Evolutionary conservation across 2,329 filamentous ascomycete genomes (phyloP), one percentile per base, ranked within the genome.

Genomic region (Penicillium glabrum): DNA sequence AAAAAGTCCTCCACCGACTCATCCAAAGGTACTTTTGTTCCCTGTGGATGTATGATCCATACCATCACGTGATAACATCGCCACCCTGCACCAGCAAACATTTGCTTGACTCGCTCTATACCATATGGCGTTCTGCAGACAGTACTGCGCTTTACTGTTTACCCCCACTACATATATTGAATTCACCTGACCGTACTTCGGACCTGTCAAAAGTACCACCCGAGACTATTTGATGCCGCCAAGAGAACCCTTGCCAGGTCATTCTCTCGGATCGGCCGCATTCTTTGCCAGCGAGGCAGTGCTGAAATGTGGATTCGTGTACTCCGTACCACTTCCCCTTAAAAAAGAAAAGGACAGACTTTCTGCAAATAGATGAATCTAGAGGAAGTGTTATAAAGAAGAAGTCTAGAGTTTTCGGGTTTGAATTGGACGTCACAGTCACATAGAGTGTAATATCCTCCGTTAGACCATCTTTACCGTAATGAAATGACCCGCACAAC

Each of bases 241-340:
- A 57, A 61, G 62, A 61, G 43, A 41, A 54, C 59, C 61, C 59
- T 59, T 59, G 59, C 56, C 50, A 62, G 46, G 52, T 53, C 59
- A 62, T 62, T 59, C 52, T 53, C 23, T 52, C 53, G 51, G 54
- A 61, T 61, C 56, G 56, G 47, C 61, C 46, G 53, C 61, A 64
- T 63, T 63, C 61, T 63, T 57, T 37, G 39, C 53, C 45, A 53
- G 31, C 44, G 58, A 60, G 58, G 58, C 55, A 58, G 54, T 60
- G 55, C 55, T 60, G 41, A 53, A 59, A 58, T 57, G 51, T 56
- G 57, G 52, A 54, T 56, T 59, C 43, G 27, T 44, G 21, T 19
- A 51, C 37, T 46, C 47, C 33, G 47, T 45, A 35, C 19, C 27
- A 45, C 41, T 46, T 52, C 41, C 27, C 41, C 50, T 35, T 46